Percentiles rank a stretch among this genome's conserved stretches.
phyloP scores from a whole-genome alignment of 2,329 filamentous ascomycete genomes.

The Trichoderma simmonsii region DNA sequence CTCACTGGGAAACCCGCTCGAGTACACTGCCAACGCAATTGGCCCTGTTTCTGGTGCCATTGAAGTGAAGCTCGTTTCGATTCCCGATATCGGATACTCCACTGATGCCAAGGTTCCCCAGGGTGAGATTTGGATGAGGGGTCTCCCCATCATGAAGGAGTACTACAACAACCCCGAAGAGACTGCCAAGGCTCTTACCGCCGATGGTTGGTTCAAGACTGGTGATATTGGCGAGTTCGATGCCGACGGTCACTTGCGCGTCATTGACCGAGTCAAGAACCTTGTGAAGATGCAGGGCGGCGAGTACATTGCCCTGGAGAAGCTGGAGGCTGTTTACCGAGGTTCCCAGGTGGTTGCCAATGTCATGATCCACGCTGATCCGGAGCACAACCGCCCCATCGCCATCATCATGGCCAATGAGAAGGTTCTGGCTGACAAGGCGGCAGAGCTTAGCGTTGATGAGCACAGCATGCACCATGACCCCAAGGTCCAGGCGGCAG shows the following conservation, averaged over 20 bases:
- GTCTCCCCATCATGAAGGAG: slow-evolving; percentile 67
- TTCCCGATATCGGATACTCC: slow-evolving; percentile 82
- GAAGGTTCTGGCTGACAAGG: slow-evolving; percentile 58
- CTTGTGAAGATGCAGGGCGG: slow-evolving; percentile 92
- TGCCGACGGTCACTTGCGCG: slow-evolving; percentile 70
- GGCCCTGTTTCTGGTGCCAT: slow-evolving; percentile 74
- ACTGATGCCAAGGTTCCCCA: slow-evolving; percentile 73
- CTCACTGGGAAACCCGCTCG: slow-evolving; percentile 75
- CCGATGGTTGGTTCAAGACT: slow-evolving; percentile 95
- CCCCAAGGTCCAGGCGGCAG: slow-evolving; percentile 58
- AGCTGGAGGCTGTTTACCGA: slow-evolving; percentile 88
- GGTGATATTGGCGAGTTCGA: slow-evolving; percentile 94
- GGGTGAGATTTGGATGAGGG: slow-evolving; percentile 89
- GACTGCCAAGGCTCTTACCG: slow-evolving; percentile 71
- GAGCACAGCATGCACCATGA: slow-evolving; percentile 67
- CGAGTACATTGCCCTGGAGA: slow-evolving; percentile 96
- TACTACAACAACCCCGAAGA: slow-evolving; percentile 88
- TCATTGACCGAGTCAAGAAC: slow-evolving; percentile 98
- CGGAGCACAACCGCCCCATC: slow-evolving; percentile 71
- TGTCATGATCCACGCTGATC: slow-evolving; percentile 81
- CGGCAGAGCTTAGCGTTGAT: slow-evolving; percentile 58
- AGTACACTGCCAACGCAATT: slow-evolving; percentile 74
- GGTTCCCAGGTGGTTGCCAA: slow-evolving; percentile 75
- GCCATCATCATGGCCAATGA: slow-evolving; percentile 74
- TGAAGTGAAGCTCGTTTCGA: slow-evolving; percentile 89